phyloP scores from a whole-genome alignment of 108 stramenopile species.

The Chaetoceros tenuissimus region DNA sequence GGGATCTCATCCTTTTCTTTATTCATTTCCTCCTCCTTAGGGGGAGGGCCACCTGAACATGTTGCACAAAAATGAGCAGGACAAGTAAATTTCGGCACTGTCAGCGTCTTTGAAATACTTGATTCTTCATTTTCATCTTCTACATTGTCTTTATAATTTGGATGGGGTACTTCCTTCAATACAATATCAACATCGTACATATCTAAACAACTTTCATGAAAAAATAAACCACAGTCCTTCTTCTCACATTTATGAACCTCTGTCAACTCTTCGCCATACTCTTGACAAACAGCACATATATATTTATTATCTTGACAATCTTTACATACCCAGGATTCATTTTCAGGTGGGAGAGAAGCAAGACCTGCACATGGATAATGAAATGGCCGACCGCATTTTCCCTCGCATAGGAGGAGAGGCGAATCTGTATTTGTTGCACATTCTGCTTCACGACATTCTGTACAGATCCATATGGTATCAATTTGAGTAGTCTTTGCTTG shows the following conservation, averaged over 20 bases:
- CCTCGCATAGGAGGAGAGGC: conserved; percentile 58
- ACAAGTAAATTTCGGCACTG: conserved; percentile 63
- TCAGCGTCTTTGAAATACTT: no score
- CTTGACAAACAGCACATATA: conserved; percentile 49
- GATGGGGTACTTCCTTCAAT: conserved; percentile 7
- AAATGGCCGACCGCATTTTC: conserved; percentile 58
- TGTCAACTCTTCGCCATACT: conserved; percentile 50
- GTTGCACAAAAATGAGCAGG: conserved; percentile 90
- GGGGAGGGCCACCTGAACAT: conserved; percentile 45
- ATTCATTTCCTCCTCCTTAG: conserved; percentile 13
- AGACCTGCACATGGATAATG: conserved; percentile 73
- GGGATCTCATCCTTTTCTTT: conserved; percentile 10
- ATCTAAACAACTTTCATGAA: conserved; percentile 51
- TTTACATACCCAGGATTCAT: conserved; percentile 56
- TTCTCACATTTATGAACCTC: conserved; percentile 49
- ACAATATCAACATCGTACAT: conserved; percentile 40
- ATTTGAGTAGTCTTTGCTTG: conserved; percentile 5
- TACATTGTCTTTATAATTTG: conserved; percentile 12
- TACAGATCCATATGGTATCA: conserved; percentile 25
- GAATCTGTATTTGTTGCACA: conserved; percentile 14
- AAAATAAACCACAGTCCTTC: conserved; percentile 58
- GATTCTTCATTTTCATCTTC: conserved; percentile 12
- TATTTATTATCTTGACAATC: conserved; percentile 49
- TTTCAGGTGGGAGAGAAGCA: conserved; percentile 28
- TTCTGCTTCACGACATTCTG: conserved; percentile 36